A percentile compares a stretch with the other conserved stretches of the same genome.
Evolutionary conservation across 148 eudicot species (phyloP).

Genomic region (Arctostaphylos glauca): DNA sequence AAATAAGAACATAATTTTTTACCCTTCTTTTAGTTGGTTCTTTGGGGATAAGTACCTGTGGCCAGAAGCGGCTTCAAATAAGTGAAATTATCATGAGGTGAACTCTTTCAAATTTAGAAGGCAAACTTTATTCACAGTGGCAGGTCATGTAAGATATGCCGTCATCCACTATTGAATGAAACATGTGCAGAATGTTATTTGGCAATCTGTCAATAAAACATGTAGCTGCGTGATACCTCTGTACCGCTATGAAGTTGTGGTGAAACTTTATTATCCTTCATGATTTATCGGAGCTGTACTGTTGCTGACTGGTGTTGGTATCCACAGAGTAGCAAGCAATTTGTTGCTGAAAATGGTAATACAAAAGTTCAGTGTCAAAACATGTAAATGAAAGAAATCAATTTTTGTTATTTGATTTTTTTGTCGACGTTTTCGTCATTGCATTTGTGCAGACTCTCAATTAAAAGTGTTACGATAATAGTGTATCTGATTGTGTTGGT

Average conservation of each 20-base stretch:
- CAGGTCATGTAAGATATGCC: background rate
- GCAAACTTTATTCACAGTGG: background rate
- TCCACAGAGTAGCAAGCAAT: background rate
- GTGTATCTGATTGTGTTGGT: background rate
- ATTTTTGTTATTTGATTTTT: background rate
- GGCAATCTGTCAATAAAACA: background rate
- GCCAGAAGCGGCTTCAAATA: background rate
- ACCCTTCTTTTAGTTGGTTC: background rate
- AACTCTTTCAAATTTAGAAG: background rate
- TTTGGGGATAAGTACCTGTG: background rate
- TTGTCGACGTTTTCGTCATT: background rate
- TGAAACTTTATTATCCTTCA: background rate
- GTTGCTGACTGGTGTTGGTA: background rate
- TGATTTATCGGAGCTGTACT: background rate
- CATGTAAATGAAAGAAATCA: constrained; percentile 5
- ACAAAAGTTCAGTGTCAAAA: background rate
- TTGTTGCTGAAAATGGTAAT: background rate
- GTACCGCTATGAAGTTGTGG: background rate
- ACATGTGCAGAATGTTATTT: background rate
- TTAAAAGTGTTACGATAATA: background rate
- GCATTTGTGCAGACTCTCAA: background rate
- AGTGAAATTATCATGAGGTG: background rate
- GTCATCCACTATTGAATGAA: background rate
- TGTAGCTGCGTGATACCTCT: background rate
- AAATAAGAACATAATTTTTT: background rate